A percentile compares a stretch with the other conserved stretches of the same genome.
These are phyloP conservation scores for Pseudozyma hubeiensis DNA, from an alignment of 1,284 basidiomycete species.

Conservation along the genomic window DNA sequence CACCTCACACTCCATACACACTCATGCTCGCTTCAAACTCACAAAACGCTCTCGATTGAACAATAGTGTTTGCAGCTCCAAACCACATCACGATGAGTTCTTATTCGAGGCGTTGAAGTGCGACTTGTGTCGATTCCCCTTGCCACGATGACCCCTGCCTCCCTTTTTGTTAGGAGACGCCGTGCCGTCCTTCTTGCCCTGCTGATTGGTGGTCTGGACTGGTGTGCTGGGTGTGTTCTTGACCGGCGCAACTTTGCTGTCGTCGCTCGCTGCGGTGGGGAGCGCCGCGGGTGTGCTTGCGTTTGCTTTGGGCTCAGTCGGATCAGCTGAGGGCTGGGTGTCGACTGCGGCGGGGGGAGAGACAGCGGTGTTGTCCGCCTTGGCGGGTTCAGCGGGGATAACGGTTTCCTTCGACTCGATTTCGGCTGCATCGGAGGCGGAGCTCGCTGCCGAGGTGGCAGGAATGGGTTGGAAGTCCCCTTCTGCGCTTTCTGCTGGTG, in stretches of 20 bases:
- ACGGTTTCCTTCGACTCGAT: background rate
- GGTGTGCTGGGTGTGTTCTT: slow-evolving; percentile 4
- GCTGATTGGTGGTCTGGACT: slow-evolving; percentile 4
- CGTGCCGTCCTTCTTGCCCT: slow-evolving; percentile 23
- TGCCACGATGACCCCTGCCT: slow-evolving; percentile 21
- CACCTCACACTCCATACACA: background rate
- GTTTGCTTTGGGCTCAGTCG: background rate
- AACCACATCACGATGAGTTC: slow-evolving; percentile 6
- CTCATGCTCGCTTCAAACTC: background rate
- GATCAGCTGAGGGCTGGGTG: background rate
- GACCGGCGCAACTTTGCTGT: background rate
- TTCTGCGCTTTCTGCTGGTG: slow-evolving; percentile 18
- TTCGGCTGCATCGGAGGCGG: background rate
- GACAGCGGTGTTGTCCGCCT: slow-evolving; percentile 14
- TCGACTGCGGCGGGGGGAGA: slow-evolving; percentile 7
- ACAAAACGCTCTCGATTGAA: background rate
- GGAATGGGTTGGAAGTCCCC: slow-evolving; percentile 21
- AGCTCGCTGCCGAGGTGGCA: background rate
- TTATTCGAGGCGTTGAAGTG: slow-evolving; percentile 25
- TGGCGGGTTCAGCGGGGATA: slow-evolving; percentile 25
- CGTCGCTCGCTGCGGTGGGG: background rate
- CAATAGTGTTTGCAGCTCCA: background rate
- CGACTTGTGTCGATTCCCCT: slow-evolving; percentile 40
- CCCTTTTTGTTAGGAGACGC: slow-evolving; percentile 25
- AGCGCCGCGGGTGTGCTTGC: background rate